Conservation (phyloP, 495 filamentous ascomycete genomes). For the Neurospora discreta region DNA sequence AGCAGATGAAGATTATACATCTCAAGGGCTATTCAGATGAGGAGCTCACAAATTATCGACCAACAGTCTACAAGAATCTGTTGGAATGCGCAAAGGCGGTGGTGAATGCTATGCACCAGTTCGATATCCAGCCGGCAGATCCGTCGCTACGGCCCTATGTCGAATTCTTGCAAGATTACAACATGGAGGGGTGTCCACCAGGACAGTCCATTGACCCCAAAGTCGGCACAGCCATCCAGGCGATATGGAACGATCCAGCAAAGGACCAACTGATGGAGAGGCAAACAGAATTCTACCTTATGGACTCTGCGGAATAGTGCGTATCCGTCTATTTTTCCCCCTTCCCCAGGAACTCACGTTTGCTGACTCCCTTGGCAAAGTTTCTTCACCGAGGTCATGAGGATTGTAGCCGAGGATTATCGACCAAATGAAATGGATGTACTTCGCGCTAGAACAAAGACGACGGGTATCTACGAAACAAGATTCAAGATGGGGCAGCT, state of each 20-base stretch:
- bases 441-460: conserved; percentile 90
- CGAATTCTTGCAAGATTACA: conserved; percentile 75
- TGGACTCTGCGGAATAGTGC: conserved; percentile 98
- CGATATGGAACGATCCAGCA: conserved; percentile 82
- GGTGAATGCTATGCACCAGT: conserved; percentile 79
- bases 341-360: neutral
- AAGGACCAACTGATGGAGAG: conserved; percentile 80
- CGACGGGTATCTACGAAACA: conserved; percentile 99
- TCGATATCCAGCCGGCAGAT: conserved; percentile 63
- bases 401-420: conserved; percentile 79
- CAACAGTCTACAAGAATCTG: conserved; percentile 96
- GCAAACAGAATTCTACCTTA: conserved; percentile 95
- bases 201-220: conserved; percentile 57
- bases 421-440: conserved; percentile 89
- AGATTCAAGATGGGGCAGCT: conserved; percentile 95
- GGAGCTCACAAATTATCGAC: conserved; percentile 82
- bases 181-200: conserved; percentile 80
- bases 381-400: conserved; percentile 86
- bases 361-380: conserved; percentile 36
- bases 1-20: conserved; percentile 99
- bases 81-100: conserved; percentile 91
- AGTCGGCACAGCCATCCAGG: conserved; percentile 71
- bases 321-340: conserved; percentile 19
- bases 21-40: conserved; percentile 91
- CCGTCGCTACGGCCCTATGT: conserved; percentile 61